These are phyloP conservation scores for Phaeosphaeriaceae sp. DNA, from an alignment of 2,329 filamentous ascomycete genomes.

Conservation along the genomic window DNA sequence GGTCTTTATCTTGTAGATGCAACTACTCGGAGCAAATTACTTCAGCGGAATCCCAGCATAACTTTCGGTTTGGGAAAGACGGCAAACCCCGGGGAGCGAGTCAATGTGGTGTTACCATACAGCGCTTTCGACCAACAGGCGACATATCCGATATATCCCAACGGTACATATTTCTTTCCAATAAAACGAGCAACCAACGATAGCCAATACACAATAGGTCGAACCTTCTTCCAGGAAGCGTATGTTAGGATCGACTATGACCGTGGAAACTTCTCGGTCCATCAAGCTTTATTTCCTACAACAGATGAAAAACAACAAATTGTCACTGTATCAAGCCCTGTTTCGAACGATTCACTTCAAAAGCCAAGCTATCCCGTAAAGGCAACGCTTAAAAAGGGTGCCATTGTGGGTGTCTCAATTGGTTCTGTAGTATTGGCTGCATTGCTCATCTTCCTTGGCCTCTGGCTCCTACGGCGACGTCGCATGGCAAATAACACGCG, in stretches of 20 bases:
- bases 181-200: slow-evolving; percentile 62
- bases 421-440: not conserved
- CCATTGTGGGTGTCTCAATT: slow-evolving; percentile 3
- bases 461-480: not conserved
- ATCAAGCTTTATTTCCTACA: slow-evolving; percentile 14
- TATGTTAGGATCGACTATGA: slow-evolving; percentile 55
- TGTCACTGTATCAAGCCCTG: slow-evolving; percentile 2
- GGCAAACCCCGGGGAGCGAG: slow-evolving; percentile 33
- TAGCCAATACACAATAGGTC: slow-evolving; percentile 65
- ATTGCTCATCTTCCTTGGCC: not conserved
- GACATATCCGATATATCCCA: slow-evolving; percentile 62
- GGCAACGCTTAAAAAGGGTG: not conserved
- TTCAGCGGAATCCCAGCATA: slow-evolving; percentile 33
- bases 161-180: slow-evolving; percentile 71
- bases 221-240: slow-evolving; percentile 71
- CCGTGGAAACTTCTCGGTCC: slow-evolving; percentile 42
- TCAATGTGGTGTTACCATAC: slow-evolving; percentile 53
- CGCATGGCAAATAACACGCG: not conserved
- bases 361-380: not conserved
- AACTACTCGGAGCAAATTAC: slow-evolving; percentile 30
- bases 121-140: slow-evolving; percentile 53
- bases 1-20: slow-evolving; percentile 46
- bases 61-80: slow-evolving; percentile 38
- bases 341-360: not conserved
- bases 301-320: slow-evolving; percentile 11